These are phyloP conservation scores for Talaromyces funiculosus DNA, from an alignment of 2,329 filamentous ascomycete genomes.

Conservation along the genomic window DNA sequence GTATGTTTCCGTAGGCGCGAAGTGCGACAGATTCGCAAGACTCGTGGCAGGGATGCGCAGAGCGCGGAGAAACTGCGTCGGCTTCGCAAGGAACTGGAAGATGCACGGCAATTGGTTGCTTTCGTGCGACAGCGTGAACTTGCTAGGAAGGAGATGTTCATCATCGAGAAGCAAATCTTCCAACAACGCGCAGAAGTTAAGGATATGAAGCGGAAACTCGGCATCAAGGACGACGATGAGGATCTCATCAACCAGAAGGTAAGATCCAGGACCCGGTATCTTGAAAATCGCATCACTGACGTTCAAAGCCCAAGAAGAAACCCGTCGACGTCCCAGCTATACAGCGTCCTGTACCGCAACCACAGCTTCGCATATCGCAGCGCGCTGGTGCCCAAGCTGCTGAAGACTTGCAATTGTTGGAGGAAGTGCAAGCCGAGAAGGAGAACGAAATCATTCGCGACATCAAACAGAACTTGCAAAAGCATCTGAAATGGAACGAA, in stretches of 20 bases:
- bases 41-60: constrained; percentile 85
- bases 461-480: constrained; percentile 79
- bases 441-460: constrained; percentile 74
- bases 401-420: constrained; percentile 69
- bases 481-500: constrained; percentile 87
- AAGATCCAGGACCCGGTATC: constrained; percentile 33
- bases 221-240: constrained; percentile 89
- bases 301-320: constrained; percentile 65
- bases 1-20: constrained; percentile 96
- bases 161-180: constrained; percentile 71
- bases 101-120: constrained; percentile 73
- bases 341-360: constrained; percentile 56
- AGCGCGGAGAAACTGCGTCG: constrained; percentile 92
- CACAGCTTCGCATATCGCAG: constrained; percentile 63
- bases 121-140: constrained; percentile 75
- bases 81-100: constrained; percentile 82
- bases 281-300: constrained; percentile 38
- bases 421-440: constrained; percentile 73
- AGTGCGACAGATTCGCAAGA: constrained; percentile 90
- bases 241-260: constrained; percentile 93
- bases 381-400: constrained; percentile 70
- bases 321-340: constrained; percentile 54
- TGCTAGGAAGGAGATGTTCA: constrained; percentile 69
- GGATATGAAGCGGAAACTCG: constrained; percentile 78
- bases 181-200: constrained; percentile 76